Percentiles rank a stretch among this genome's conserved stretches.
These are phyloP conservation scores for Wickerhamiella sergipiensis DNA, from an alignment of 805 yeast genomes.

Conservation along the genomic window DNA sequence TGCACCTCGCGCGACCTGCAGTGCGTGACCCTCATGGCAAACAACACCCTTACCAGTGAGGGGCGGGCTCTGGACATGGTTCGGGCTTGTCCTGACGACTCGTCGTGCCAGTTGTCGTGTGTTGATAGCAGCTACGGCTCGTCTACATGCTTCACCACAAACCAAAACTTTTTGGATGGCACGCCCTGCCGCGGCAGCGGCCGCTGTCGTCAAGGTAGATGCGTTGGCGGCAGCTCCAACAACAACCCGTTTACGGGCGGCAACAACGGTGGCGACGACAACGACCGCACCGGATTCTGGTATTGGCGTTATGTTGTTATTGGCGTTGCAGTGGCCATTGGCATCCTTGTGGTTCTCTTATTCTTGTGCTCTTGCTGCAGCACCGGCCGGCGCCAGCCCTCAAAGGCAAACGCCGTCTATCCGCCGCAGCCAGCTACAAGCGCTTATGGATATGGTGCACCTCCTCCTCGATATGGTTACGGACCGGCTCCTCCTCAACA, in stretches of 20 bases:
- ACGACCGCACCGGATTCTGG: slow-evolving; percentile 5
- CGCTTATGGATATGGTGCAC: background rate
- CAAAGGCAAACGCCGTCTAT: background rate
- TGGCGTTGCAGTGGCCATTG: slow-evolving; percentile 16
- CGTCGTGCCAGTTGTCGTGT: slow-evolving; percentile 21
- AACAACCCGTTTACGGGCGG: slow-evolving; percentile 9
- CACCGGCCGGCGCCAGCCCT: background rate
- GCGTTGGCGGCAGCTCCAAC: slow-evolving; percentile 19
- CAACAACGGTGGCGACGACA: background rate
- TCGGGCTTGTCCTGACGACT: slow-evolving; percentile 20
- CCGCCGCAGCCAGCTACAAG: background rate
- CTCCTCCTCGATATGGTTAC: background rate
- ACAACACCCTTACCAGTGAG: slow-evolving; percentile 11
- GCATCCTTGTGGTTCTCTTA: slow-evolving; percentile 9
- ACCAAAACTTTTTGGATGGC: slow-evolving; percentile 24
- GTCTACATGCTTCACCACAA: slow-evolving; percentile 17
- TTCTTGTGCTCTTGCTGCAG: background rate
- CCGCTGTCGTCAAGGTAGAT: slow-evolving; percentile 19
- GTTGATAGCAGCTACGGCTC: slow-evolving; percentile 16
- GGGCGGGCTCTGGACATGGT: slow-evolving; percentile 17
- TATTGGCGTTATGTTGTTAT: slow-evolving; percentile 16
- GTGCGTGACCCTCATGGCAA: slow-evolving; percentile 21
- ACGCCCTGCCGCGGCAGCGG: slow-evolving; percentile 24
- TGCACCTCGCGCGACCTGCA: slow-evolving; percentile 27
- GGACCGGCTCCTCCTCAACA: background rate